A percentile compares a stretch with the other conserved stretches of the same genome.
Conservation (phyloP, 306 rosid species). For the Corylus americana region DNA sequence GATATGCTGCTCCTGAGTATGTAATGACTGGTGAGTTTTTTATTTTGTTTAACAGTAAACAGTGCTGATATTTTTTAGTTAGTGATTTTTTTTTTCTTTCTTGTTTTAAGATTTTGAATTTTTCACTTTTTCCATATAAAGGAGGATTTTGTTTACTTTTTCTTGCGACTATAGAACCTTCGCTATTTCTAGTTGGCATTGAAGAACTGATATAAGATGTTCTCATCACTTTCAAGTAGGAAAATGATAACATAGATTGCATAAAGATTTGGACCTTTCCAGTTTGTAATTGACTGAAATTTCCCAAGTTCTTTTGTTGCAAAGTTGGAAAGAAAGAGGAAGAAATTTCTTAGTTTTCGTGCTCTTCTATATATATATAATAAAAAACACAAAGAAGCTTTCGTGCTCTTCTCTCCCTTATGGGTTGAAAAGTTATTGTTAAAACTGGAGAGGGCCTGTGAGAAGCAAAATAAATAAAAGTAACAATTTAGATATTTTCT, state of each 20-base stretch:
- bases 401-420: neutral
- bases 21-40: conserved; percentile 88
- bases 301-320: neutral
- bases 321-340: neutral
- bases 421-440: neutral
- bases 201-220: neutral
- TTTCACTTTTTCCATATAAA: neutral
- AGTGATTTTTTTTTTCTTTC: neutral
- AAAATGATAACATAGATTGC: neutral
- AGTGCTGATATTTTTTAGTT: conserved; percentile 9
- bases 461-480: neutral
- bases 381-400: neutral
- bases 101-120: conserved; percentile 9
- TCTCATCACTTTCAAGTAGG: neutral
- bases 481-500: neutral
- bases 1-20: conserved; percentile 95
- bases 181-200: neutral
- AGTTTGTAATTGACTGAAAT: neutral
- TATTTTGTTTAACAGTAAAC: neutral
- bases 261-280: neutral
- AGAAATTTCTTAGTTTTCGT: neutral
- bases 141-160: too few species aligned
- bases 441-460: neutral
- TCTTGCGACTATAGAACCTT: neutral
- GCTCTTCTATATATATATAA: too few species aligned